These are phyloP conservation scores for Termitomyces eurrhizus DNA, from an alignment of 768 basidiomycete genomes.

Conservation along the genomic window DNA sequence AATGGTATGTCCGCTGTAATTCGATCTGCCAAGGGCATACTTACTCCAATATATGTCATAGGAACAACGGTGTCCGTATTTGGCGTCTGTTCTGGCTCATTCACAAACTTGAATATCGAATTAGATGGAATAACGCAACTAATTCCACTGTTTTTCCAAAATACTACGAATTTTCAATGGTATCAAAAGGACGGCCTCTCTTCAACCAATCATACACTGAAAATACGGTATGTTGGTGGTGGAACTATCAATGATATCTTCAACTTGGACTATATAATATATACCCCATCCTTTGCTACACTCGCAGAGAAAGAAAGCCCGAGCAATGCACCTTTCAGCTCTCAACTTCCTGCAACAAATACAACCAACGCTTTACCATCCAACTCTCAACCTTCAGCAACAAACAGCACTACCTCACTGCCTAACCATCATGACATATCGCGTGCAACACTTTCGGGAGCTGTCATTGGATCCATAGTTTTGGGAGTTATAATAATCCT, in stretches of 20 bases:
- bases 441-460: not conserved
- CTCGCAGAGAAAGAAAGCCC: not conserved
- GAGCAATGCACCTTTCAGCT: too few relatives aligned
- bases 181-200: too few relatives aligned
- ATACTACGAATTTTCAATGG: not conserved
- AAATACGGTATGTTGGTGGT: fast-evolving
- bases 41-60: not conserved
- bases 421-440: not conserved
- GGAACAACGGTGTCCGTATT: not conserved
- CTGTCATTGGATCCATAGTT: not conserved
- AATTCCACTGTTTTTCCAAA: fast-evolving
- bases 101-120: fast-evolving
- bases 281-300: not conserved
- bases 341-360: not conserved
- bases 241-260: too few relatives aligned
- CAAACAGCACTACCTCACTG: not conserved
- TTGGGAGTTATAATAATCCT: not conserved
- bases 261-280: not conserved
- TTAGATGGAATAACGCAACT: not conserved
- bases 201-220: too few relatives aligned
- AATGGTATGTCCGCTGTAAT: not conserved
- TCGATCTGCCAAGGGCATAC: not conserved
- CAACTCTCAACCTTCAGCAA: not conserved
- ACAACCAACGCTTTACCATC: too few relatives aligned
- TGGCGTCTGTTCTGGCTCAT: not conserved